A percentile compares a stretch with the other conserved stretches of the same genome.
phyloP scores from a whole-genome alignment of 1,139 yeast genomes.

The Zygosaccharomyces sapae region DNA sequence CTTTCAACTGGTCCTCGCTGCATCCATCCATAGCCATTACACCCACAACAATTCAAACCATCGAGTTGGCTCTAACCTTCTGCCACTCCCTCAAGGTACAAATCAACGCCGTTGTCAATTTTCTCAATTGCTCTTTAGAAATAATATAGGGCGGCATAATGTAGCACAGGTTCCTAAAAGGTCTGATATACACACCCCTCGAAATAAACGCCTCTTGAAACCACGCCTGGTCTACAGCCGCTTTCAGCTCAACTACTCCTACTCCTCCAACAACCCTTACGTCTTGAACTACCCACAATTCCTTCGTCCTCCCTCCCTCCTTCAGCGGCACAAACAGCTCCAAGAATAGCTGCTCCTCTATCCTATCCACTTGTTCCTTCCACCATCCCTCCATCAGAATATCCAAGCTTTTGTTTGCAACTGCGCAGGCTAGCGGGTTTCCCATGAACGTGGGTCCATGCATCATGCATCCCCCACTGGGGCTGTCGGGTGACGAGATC shows the following conservation, averaged over 20 bases:
- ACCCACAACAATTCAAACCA: too few species aligned
- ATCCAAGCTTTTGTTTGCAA: slow-evolving; percentile 35
- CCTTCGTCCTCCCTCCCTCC: slow-evolving; percentile 16
- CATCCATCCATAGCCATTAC: too few species aligned
- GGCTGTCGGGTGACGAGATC: slow-evolving; percentile 15
- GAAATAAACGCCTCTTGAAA: slow-evolving; percentile 25
- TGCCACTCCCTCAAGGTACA: too few species aligned
- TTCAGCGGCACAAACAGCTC: slow-evolving; percentile 22
- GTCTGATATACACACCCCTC: slow-evolving; percentile 31
- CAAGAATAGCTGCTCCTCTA: slow-evolving; percentile 26
- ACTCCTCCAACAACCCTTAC: slow-evolving; percentile 35
- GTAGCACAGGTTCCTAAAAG: slow-evolving; percentile 30
- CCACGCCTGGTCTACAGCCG: slow-evolving; percentile 24
- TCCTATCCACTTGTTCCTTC: slow-evolving; percentile 23
- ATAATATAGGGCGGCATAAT: slow-evolving; percentile 35
- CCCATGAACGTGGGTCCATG: slow-evolving; percentile 42
- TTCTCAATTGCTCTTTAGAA: slow-evolving; percentile 18
- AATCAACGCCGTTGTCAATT: too few species aligned
- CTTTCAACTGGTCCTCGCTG: too few species aligned
- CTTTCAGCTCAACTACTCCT: slow-evolving; percentile 33
- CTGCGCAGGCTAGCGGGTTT: slow-evolving; percentile 38
- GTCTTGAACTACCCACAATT: slow-evolving; percentile 19
- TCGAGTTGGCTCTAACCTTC: too few species aligned
- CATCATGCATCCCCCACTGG: slow-evolving; percentile 26
- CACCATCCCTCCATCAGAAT: slow-evolving; percentile 30